Evolutionary conservation across 371 early-diverging fungal species (phyloP).

Genomic region (Smittium culicis): DNA sequence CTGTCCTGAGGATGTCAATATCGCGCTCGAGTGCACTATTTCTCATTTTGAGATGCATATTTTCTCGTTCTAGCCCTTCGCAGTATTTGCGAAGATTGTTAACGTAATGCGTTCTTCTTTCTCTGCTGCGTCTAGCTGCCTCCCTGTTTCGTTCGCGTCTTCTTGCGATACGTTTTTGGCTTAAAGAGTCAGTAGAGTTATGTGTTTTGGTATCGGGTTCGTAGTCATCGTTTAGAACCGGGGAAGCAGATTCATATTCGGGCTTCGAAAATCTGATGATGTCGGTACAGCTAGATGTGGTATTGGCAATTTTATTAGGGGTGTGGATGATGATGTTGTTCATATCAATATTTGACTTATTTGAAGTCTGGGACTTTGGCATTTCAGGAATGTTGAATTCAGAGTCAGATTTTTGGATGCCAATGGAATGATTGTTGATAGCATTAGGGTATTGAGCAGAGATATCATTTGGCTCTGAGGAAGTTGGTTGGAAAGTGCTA

Average conservation of each 20-base stretch:
- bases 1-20: conserved; percentile 1
- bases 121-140: conserved; percentile 7
- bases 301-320: neutral
- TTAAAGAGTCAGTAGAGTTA: neutral
- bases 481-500: neutral
- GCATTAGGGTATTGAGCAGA: neutral
- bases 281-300: neutral
- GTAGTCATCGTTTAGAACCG: neutral
- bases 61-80: conserved; percentile 7
- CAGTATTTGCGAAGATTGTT: conserved; percentile 7
- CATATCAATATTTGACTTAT: neutral
- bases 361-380: neutral
- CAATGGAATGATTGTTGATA: neutral
- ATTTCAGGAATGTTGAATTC: neutral
- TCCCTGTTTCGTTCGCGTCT: conserved; percentile 7
- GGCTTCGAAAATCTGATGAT: neutral
- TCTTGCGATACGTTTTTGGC: conserved; percentile 6
- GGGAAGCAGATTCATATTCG: neutral
- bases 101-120: conserved; percentile 2
- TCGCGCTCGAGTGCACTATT: conserved; percentile 2
- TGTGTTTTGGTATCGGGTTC: neutral
- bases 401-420: neutral
- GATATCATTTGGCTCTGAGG: neutral
- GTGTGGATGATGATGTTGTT: neutral
- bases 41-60: conserved; percentile 9